Evolutionary conservation across 306 rosid genomes (phyloP).

Genomic region (Gastrolobium villosum): DNA sequence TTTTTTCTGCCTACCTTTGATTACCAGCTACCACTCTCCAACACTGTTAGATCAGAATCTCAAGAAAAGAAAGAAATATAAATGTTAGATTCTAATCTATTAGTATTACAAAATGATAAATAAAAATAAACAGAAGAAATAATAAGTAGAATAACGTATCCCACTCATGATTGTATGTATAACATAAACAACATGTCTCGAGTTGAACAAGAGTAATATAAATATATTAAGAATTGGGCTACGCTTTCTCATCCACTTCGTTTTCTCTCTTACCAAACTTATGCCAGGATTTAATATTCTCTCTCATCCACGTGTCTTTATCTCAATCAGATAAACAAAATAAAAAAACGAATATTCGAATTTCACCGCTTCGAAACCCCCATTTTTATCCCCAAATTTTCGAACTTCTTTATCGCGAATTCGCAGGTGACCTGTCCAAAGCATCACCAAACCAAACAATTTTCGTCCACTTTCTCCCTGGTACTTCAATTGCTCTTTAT

Average conservation of each 20-base stretch:
- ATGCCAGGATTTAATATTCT: not conserved
- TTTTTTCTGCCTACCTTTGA: too few relatives aligned
- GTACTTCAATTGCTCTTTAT: conserved; percentile 33
- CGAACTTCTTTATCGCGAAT: conserved; percentile 43
- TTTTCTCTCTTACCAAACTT: not conserved
- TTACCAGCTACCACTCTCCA: too few relatives aligned
- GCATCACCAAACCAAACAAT: not conserved
- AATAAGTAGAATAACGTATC: too few relatives aligned
- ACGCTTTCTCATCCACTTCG: not conserved
- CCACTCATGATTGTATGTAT: too few relatives aligned
- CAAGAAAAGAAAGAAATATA: too few relatives aligned
- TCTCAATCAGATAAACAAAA: conserved; percentile 16
- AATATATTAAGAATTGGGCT: not conserved
- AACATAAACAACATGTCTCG: too few relatives aligned
- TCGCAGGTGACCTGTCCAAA: not conserved
- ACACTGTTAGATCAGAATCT: too few relatives aligned
- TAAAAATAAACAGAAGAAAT: too few relatives aligned
- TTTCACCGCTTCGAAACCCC: conserved; percentile 45
- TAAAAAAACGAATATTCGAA: conserved; percentile 57
- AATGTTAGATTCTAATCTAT: too few relatives aligned
- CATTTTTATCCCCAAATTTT: conserved; percentile 32
- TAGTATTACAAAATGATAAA: too few relatives aligned
- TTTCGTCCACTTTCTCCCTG: conserved; percentile 8
- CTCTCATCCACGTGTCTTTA: conserved; percentile 33
- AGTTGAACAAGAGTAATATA: too few relatives aligned